Conservation (phyloP, 83 land plant genomes). For the Isoetes engelmannii region DNA sequence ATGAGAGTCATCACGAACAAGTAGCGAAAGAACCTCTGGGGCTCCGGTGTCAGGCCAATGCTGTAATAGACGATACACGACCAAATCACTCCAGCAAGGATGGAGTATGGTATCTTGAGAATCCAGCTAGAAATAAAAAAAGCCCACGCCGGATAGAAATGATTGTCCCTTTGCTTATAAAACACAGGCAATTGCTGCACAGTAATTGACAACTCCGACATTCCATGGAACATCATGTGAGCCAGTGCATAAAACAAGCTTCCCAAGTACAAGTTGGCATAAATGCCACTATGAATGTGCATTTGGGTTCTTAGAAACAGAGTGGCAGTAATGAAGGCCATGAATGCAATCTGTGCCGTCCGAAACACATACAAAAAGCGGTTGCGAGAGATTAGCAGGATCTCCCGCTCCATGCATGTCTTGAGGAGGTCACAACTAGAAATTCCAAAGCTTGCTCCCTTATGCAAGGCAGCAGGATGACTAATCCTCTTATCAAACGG, state of each 20-base stretch:
- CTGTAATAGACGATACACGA: constrained; percentile 71
- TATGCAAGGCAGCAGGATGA: constrained; percentile 36
- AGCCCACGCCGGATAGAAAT: constrained; percentile 84
- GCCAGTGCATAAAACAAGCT: constrained; percentile 66
- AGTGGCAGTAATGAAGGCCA: constrained; percentile 62
- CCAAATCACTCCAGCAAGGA: constrained; percentile 71
- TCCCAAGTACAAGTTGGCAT: constrained; percentile 62
- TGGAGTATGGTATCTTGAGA: constrained; percentile 67
- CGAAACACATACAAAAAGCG: constrained; percentile 35
- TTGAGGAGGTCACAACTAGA: constrained; percentile 32
- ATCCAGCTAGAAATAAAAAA: constrained; percentile 84
- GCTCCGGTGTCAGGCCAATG: constrained; percentile 66
- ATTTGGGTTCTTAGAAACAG: constrained; percentile 76
- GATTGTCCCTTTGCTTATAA: constrained; percentile 90
- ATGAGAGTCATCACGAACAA: constrained; percentile 51
- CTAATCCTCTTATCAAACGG: constrained; percentile 32
- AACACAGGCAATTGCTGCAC: constrained; percentile 77
- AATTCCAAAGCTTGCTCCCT: constrained; percentile 21
- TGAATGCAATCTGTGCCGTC: constrained; percentile 57
- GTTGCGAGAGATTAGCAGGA: constrained; percentile 26
- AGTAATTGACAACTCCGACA: constrained; percentile 78
- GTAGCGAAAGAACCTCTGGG: constrained; percentile 68
- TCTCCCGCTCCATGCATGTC: constrained; percentile 32
- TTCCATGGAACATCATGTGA: constrained; percentile 87
- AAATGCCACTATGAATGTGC: constrained; percentile 56